Evolutionary conservation across 2,329 filamentous ascomycete genomes (phyloP).

Genomic region (Chaetothyriales sp.): DNA sequence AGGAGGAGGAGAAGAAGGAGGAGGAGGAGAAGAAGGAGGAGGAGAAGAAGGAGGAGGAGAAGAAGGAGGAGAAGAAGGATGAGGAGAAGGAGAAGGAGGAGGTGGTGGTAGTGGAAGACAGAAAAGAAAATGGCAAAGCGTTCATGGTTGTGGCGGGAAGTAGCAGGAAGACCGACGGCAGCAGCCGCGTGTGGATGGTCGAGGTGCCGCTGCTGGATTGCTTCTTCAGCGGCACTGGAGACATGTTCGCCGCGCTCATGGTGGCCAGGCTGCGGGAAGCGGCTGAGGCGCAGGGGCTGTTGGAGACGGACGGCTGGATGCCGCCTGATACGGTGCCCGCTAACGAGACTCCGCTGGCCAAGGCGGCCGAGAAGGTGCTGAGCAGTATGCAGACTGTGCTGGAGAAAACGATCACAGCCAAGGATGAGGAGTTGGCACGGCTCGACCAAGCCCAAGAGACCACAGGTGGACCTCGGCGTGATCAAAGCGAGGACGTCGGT

Average conservation of each 20-base stretch:
- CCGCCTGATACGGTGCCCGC: constrained; percentile 58
- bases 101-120: too few species aligned
- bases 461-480: constrained; percentile 26
- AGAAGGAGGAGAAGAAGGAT: neutral
- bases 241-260: constrained; percentile 94
- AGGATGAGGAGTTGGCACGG: constrained; percentile 48
- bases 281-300: constrained; percentile 34
- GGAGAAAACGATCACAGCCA: constrained; percentile 50
- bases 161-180: constrained; percentile 26
- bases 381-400: constrained; percentile 87
- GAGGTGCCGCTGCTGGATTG: constrained; percentile 76
- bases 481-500: constrained; percentile 32
- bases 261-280: constrained; percentile 80
- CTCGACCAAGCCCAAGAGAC: constrained; percentile 12
- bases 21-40: neutral
- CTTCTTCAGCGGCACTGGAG: constrained; percentile 92
- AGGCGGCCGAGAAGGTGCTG: constrained; percentile 71
- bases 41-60: neutral
- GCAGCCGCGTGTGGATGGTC: constrained; percentile 74
- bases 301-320: constrained; percentile 53
- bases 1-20: neutral
- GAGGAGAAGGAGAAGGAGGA: neutral
- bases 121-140: neutral
- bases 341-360: constrained; percentile 65
- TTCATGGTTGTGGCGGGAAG: constrained; percentile 13